Evolutionary conservation across 148 eudicot species (phyloP).

Genomic region (Rhododendron molle): DNA sequence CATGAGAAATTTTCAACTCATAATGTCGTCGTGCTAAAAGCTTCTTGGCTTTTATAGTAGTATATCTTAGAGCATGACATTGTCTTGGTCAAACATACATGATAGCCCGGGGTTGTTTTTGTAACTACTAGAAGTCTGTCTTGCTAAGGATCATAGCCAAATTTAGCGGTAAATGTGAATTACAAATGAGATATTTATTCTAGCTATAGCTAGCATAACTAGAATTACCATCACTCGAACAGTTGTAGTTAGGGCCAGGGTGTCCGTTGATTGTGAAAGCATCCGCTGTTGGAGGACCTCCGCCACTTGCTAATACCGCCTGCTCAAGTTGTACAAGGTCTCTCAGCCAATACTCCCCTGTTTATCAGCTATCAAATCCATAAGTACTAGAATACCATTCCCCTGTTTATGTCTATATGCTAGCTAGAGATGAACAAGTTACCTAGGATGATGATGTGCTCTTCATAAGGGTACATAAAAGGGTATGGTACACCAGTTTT

Average conservation of each 20-base stretch:
- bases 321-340: constrained; percentile 50
- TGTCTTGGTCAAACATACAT: background rate
- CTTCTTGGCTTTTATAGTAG: too few species aligned
- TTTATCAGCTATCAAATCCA: background rate
- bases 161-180: background rate
- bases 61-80: background rate
- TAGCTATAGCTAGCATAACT: background rate
- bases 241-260: constrained; percentile 60
- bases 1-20: too few species aligned
- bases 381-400: background rate
- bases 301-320: constrained; percentile 50
- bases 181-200: background rate
- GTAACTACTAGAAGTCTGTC: background rate
- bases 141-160: background rate
- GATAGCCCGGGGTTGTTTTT: background rate
- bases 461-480: constrained; percentile 46
- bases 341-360: constrained; percentile 57
- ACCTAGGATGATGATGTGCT: constrained; percentile 54
- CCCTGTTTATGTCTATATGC: background rate
- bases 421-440: background rate
- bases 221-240: constrained; percentile 44
- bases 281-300: constrained; percentile 53
- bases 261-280: constrained; percentile 64
- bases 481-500: constrained; percentile 60
- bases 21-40: too few species aligned